These are phyloP conservation scores for Raffaelea deltoideospora DNA, from an alignment of 2,329 filamentous ascomycete species.

Conservation along the genomic window DNA sequence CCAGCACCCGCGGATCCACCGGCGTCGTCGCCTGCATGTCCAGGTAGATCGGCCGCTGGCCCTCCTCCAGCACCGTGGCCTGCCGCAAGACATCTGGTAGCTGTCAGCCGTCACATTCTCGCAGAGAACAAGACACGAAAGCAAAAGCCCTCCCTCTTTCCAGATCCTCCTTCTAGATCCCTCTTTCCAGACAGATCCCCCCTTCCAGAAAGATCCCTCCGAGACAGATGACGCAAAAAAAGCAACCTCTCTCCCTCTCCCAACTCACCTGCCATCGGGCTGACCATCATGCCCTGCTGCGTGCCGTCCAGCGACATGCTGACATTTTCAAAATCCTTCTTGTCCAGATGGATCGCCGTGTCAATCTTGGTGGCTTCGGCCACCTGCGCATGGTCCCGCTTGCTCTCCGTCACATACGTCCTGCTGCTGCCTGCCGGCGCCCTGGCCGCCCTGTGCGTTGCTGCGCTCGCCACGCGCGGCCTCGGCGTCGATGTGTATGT, in stretches of 20 bases:
- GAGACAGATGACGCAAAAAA: background rate
- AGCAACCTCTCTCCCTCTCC: too few species aligned
- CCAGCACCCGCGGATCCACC: constrained; percentile 82
- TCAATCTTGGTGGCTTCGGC: constrained; percentile 62
- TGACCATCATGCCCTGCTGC: constrained; percentile 49
- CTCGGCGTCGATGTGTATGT: too few species aligned
- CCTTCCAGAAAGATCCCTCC: too few species aligned
- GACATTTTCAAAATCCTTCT: constrained; percentile 60
- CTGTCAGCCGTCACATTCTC: constrained; percentile 2
- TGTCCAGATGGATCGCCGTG: constrained; percentile 72
- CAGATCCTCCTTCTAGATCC: too few species aligned
- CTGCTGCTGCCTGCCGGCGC: constrained; percentile 21
- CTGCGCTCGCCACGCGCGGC: background rate
- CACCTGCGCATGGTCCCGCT: constrained; percentile 65
- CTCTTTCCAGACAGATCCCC: too few species aligned
- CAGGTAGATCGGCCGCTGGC: constrained; percentile 86
- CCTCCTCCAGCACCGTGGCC: constrained; percentile 84
- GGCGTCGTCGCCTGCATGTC: constrained; percentile 98
- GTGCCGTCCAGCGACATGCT: constrained; percentile 36
- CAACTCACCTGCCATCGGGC: constrained; percentile 52
- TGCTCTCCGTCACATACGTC: constrained; percentile 73
- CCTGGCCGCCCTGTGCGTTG: background rate
- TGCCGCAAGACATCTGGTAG: constrained; percentile 64
- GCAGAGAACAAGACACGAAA: background rate
- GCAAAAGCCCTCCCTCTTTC: too few species aligned